Evolutionary conservation across 2,329 filamentous ascomycete species (phyloP), one percentile per base, ranked within the genome.

Genomic region (Penicillium sp.): DNA sequence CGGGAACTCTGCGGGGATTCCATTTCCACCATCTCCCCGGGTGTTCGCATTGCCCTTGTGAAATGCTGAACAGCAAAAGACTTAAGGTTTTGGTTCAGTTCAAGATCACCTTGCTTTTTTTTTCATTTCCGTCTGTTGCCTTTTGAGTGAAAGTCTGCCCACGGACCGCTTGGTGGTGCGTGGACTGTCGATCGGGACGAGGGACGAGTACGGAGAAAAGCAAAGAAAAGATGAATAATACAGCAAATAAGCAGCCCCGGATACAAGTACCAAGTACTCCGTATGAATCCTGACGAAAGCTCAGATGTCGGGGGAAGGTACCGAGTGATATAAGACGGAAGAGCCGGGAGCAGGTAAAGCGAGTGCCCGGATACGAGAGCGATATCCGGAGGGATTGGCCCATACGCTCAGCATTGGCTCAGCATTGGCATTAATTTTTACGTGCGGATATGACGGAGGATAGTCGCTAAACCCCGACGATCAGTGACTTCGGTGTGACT

Each of bases 371-470:
- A 52, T 52, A 48, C 49, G 49, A 41, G 21, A 51, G 13, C 43
- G 42, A 43, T n/a, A 47, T 41, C 34, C 27, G 24, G 31, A 18
- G 22, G 21, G 36, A 42, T 41, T 27, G 22, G 21, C 32, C 21
- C 24, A 39, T 39, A 29, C 13, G 31, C 34, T 8, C 24, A 27
- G 24, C 24, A 27, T 27, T 27, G 24, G 24, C 24, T 27, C 24
- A 27, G 24, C 31, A 39, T 39, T 38, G 16, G 31, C 34, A 44
- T 34, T 40, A 45, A 51, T 46, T 45, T 51, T 45, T 45, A 31
- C 31, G 43, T 18, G 14, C 41, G 40, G 45, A 36, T 48, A 42
- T 31, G 44, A 51, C 49, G 39, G 50, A 48, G 38, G 50, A 52
- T 51, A 42, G 31, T 36, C 31, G 24, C 24, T 27, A 27, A 27